Evolutionary conservation across 805 yeast species (phyloP), one percentile per base, ranked within the genome.

Genomic region (Candida insectorum): DNA sequence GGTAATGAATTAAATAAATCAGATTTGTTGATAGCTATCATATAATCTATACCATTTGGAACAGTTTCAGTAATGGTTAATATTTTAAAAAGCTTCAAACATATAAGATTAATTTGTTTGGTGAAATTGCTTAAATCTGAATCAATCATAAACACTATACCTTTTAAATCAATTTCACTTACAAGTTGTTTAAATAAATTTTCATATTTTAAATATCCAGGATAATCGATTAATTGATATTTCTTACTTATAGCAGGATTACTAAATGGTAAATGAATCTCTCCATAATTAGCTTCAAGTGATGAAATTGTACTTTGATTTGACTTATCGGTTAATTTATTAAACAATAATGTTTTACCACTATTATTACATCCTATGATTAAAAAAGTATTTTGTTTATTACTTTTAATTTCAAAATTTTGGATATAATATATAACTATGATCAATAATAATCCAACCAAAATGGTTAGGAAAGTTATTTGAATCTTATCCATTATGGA

Each of bases 1-100:
- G 93, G 91, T 46, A 86, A 74, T 11, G 94, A 75, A 40, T 87
- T 85, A 62, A 93, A 93, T 24, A 81, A 71, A 48, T 93, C 97
- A 32, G 75, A 73, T 56, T 91, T 91, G 63, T 91, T 91, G 41
- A 93, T 79, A 12, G 89, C 93, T 38, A 93, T 60, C 30, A 84
- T 62, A 26, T 84, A 67, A 51, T 85, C 91, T 15, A 84, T 71
- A 3, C 94, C 94, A 41, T 75, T 77, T 12, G 79, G 76, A 31
- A 69, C 62, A 44, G 59, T 61, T 52, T 86, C 97, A 2, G 91
- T 77, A 12, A 68, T 48, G 24, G 73, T 62, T 27, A 88, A 66
- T 26, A 87, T 60, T 30, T 73, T 66, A 52, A 79, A 72, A 41
- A 87, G 58, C 39, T 74, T 72, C 39, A 69, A 65, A 0, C 87